phyloP scores from a whole-genome alignment of 768 basidiomycete species.

The Lactarius evosmus region DNA sequence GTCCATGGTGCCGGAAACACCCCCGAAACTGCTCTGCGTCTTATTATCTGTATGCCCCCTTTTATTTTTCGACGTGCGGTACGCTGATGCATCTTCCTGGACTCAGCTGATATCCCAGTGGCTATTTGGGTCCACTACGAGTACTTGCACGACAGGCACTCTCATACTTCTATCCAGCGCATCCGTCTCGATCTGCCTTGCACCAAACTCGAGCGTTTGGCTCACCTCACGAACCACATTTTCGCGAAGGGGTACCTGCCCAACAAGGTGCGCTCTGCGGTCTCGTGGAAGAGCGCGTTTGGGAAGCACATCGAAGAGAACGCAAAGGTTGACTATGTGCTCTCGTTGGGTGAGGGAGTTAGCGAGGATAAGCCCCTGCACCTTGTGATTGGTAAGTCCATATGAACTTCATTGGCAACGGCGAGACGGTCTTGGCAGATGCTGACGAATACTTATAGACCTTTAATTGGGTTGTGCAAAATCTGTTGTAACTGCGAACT shows the following conservation, averaged over 20 bases:
- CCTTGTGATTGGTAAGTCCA: conserved; percentile 38
- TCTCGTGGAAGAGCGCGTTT: conserved; percentile 42
- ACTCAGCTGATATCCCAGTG: conserved; percentile 41
- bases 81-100: not conserved
- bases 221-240: conserved; percentile 48
- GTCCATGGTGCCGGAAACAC: conserved; percentile 42
- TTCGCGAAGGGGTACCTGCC: conserved; percentile 42
- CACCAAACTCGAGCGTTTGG: conserved; percentile 39
- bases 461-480: too few relatives aligned
- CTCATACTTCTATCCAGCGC: conserved; percentile 42
- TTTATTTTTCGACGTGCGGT: not conserved
- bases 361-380: conserved; percentile 39
- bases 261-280: conserved; percentile 37
- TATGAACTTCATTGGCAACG: not conserved
- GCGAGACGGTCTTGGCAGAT: not conserved
- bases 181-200: conserved; percentile 39
- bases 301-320: conserved; percentile 38
- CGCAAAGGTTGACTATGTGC: conserved; percentile 30
- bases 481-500: too few relatives aligned
- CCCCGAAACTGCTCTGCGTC: conserved; percentile 42
- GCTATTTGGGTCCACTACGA: conserved; percentile 46
- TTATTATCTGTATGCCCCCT: conserved; percentile 42
- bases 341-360: conserved; percentile 35
- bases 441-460: not conserved
- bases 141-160: conserved; percentile 36